Base-by-base conservation (phyloP, 805 yeast species). In the Cyberlindnera misumaiensis region DNA sequence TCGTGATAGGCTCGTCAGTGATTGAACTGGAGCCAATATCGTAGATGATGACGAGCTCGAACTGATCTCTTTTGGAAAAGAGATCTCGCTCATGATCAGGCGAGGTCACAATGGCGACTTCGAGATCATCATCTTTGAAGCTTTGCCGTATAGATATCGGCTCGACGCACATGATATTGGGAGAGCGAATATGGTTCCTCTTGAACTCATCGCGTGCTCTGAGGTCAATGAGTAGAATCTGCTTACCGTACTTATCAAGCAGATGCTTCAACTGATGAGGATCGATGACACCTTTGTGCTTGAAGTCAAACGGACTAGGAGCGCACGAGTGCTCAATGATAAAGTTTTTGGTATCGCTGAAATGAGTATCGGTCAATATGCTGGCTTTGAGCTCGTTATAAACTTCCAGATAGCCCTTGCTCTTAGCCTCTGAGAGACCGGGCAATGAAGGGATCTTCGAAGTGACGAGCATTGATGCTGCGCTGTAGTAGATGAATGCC, bases 91-190 rank as follows among this genome's bases (percentile, higher is more conserved):
- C 93, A 4, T 56, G 55, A 11, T 66, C 67, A 2, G 88, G 75
- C 12, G 83, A 66, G 3, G 73, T 68, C 12, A 75, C 56, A 41
- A 78, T 62, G 10, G 90, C 70, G 34, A 73, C 62, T 48, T 82
- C 84, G n/a, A 89, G 60, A 39, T 82, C 90, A n/a, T 56, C 60
- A 49, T 83, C 85, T 0, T 73, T 65, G 52, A 75, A 73, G 9
- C 64, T 61, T 1, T 60, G 56, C 37, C 76, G 60, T 14, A 80
- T 63, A 1, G 76, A 67, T 14, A 72, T 67, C 0, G 97, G 96
- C 38, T 86, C 95, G 14, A 89, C 70, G 53, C 89, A 84, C 10
- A 85, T 69, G 8, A 83, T 58, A 38, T 82, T 74, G 3, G 64
- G 60, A 18, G 75, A 62, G 11, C 71, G 63, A 16, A 89, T 76